These are phyloP conservation scores for Raddia guianensis DNA, from an alignment of 176 grass and related monocot species.

Conservation along the genomic window DNA sequence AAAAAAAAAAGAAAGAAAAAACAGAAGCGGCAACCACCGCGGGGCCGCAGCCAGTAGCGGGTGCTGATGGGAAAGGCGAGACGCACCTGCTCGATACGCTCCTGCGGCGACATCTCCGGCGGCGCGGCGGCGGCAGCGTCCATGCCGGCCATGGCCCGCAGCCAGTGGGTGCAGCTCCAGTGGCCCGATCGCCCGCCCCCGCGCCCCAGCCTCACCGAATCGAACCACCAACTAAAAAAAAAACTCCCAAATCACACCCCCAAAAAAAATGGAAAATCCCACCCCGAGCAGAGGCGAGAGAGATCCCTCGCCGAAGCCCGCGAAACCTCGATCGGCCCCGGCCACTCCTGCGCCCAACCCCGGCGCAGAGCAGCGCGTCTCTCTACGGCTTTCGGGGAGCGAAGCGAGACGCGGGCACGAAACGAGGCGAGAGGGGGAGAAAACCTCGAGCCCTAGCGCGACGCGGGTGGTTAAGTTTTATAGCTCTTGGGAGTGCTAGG, in stretches of 20 bases:
- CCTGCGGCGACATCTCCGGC: constrained; percentile 44
- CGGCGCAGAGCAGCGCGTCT: not conserved
- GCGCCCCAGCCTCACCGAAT: constrained; percentile 85
- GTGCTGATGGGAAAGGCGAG: not conserved
- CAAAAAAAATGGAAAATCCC: not conserved
- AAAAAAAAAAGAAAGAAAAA: no score
- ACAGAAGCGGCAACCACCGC: not conserved
- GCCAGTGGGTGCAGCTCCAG: constrained; percentile 87
- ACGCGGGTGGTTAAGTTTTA: no score
- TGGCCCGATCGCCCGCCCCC: constrained; percentile 77
- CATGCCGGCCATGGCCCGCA: constrained; percentile 93
- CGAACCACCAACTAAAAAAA: not conserved
- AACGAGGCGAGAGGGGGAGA: no score
- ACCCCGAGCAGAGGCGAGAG: no score
- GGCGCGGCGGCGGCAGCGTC: constrained; percentile 36
- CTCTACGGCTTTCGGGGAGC: not conserved
- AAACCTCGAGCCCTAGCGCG: no score
- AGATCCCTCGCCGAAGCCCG: not conserved
- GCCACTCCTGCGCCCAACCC: no score
- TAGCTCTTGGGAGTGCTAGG: no score
- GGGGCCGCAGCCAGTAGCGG: not conserved
- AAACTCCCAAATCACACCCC: not conserved
- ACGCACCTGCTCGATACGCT: constrained; percentile 59
- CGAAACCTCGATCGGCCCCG: not conserved
- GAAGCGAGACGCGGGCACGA: no score